Base-by-base conservation (phyloP, 306 rosid species). In the Trifolium pratense region DNA sequence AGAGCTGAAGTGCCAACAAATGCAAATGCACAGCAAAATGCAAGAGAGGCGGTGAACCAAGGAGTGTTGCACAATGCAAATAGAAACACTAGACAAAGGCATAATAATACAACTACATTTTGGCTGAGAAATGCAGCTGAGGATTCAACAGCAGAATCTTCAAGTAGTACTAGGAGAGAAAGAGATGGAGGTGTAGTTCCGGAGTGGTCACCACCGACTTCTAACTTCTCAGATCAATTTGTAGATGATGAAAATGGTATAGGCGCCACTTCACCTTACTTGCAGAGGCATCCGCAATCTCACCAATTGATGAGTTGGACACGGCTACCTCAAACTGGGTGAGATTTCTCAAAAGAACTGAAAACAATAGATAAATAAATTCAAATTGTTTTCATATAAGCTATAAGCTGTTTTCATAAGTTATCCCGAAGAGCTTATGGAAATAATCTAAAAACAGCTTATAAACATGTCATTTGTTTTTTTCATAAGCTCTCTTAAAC, bases 231-330 rank as follows among this genome's bases (percentile, higher is more conserved):
- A 0, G 98, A 93, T 76, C 96, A 86, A 78, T 93, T 82, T 79
- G 97, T 83, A 67, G 87, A 87, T 36, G 98, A 93, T 42, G 97
- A 93, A 66, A 93, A 71, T 66, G 91, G 92, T 62, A 78, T 90
- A 40, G 92, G 87, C 40, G 75, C 90, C 16, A 83, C 86, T 79
- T 84, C 93, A 17, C 86, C 98, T 15, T 93, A 83, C 80, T 84
- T 93, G 89, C 98, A 85, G 82, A 89, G 93, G 77, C 97, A 93
- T 87, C 97, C 97, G 64, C 97, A 86, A 89, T 83, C 96, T 82
- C 98, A 90, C 79, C 96, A 86, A 82, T 58, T 91, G 74, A 76
- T 93, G 68, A 93, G 85, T 74, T 93, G 97, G 89, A 89, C 96
- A 75, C 77, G 86, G 83, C 85, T 93, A 80, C 90, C 97, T 73